phyloP scores from a whole-genome alignment of 208 protist species.

The Leptomonas pyrrhocoris region DNA sequence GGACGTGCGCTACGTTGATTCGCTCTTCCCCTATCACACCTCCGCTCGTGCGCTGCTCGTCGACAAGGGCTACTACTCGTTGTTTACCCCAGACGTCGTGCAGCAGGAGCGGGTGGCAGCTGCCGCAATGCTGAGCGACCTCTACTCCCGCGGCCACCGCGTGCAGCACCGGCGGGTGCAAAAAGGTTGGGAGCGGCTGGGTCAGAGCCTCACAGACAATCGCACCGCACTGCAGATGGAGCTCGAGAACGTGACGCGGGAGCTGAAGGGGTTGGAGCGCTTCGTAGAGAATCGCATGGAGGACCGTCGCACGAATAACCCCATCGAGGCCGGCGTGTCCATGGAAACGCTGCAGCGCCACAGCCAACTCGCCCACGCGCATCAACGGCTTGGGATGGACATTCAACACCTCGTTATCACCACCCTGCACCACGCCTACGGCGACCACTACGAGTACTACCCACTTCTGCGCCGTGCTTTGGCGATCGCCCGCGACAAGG shows the following conservation, averaged over 20 bases:
- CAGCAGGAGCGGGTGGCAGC: slow-evolving; percentile 33
- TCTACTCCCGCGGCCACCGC: slow-evolving; percentile 44
- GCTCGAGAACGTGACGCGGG: slow-evolving; percentile 27
- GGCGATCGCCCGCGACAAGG: slow-evolving; percentile 6
- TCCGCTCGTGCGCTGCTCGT: slow-evolving; percentile 55
- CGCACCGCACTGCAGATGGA: slow-evolving; percentile 24
- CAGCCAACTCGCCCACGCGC: slow-evolving; percentile 22
- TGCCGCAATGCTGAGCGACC: slow-evolving; percentile 25
- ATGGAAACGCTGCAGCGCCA: slow-evolving; percentile 39
- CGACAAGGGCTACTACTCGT: slow-evolving; percentile 55
- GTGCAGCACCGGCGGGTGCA: slow-evolving; percentile 42
- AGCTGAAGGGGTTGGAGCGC: slow-evolving; percentile 33
- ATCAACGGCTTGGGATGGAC: slow-evolving; percentile 26
- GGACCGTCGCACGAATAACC: slow-evolving; percentile 26
- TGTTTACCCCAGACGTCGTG: slow-evolving; percentile 48
- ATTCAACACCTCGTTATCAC: slow-evolving; percentile 41
- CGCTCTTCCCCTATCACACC: slow-evolving; percentile 43
- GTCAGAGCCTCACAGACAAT: slow-evolving; percentile 41
- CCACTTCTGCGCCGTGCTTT: slow-evolving; percentile 35
- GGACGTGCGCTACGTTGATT: slow-evolving; percentile 24
- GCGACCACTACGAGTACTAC: slow-evolving; percentile 80
- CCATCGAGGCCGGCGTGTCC: slow-evolving; percentile 49
- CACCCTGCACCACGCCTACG: slow-evolving; percentile 47
- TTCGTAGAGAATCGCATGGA: slow-evolving; percentile 39
- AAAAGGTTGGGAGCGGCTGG: slow-evolving; percentile 64